Evolutionary conservation across 2,329 filamentous ascomycete species (phyloP), one percentile per base, ranked within the genome.

Genomic region (Chaetomium sp.): DNA sequence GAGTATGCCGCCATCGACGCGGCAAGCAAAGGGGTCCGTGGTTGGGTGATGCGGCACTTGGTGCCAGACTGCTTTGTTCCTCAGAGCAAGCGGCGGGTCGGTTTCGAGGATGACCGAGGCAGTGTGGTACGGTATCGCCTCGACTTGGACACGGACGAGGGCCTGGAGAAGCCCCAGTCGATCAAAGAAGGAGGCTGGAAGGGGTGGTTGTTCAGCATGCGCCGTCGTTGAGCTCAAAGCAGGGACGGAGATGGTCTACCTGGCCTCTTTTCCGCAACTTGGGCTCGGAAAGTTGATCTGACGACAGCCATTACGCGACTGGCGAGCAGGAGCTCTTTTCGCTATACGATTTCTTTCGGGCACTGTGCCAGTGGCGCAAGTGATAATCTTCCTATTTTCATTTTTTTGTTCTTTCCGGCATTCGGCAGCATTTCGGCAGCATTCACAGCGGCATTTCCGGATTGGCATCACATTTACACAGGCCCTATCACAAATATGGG

Each of bases 1-100:
- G 83, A 86, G 70, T 86, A 86, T 62, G 83, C 82, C 0, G 83
- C 83, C 54, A 86, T 86, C 42, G 83, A 86, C 49, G 81, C 82
- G 0, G 81, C 82, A 1, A 79, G 76, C 38, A 74, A 75, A 1
- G 83, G 83, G 4, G 73, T 86, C 35, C 77, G 77, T 60, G 83
- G 82, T 10, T 86, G 83, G 78, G 64, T 84, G 37, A 73, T 79
- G 66, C 74, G 77, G 44, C 74, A 79, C 61, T 67, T 85, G 6
- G 72, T 86, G 3, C 83, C 83, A 0, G 80, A 83, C 58, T 86
- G 82, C 68, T 79, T 86, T 54, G 70, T 81, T 1, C 78, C 81
- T 10, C 72, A 72, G 49, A 71, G 72, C 37, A 74, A 72, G 49
- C 71, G 77, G 42, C 75, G 78, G 49, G 68, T 82, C 10, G 72